Evolutionary conservation across 179 eudicot species (phyloP).

Genomic region (Drosera spatulata): DNA sequence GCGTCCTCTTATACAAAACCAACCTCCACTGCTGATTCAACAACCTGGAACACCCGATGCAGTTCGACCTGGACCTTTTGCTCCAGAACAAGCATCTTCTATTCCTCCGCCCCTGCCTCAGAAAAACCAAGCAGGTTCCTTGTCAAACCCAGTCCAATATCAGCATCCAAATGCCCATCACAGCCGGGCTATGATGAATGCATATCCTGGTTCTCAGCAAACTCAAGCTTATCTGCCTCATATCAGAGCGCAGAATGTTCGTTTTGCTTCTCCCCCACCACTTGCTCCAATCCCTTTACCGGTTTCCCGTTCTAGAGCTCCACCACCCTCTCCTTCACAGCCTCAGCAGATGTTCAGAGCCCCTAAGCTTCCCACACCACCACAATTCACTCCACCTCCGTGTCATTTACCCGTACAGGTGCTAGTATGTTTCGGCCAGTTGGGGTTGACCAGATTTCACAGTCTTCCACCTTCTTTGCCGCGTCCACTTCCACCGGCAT

Average conservation of each 20-base stretch:
- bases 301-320: slow-evolving; percentile 21
- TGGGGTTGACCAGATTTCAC: slow-evolving; percentile 17
- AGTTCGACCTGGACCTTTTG: slow-evolving; percentile 20
- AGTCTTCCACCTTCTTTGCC: slow-evolving; percentile 39
- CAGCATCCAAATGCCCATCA: slow-evolving; percentile 30
- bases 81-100: slow-evolving; percentile 28
- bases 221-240: slow-evolving; percentile 11
- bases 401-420: slow-evolving; percentile 5
- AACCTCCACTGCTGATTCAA: slow-evolving; percentile 12
- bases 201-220: slow-evolving; percentile 27
- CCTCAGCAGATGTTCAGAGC: slow-evolving; percentile 21
- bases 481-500: slow-evolving; percentile 35
- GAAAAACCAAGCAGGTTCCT: slow-evolving; percentile 28
- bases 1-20: slow-evolving; percentile 21
- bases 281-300: slow-evolving; percentile 18
- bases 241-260: slow-evolving; percentile 30
- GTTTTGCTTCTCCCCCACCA: slow-evolving; percentile 22
- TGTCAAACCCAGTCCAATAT: slow-evolving; percentile 17
- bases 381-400: slow-evolving; percentile 4
- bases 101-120: slow-evolving; percentile 16
- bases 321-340: slow-evolving; percentile 32
- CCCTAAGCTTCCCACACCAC: slow-evolving; percentile 19
- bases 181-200: slow-evolving; percentile 18
- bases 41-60: slow-evolving; percentile 28
- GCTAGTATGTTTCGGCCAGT: slow-evolving; percentile 23